These are phyloP conservation scores for Salix purpurea DNA, from an alignment of 345 rosid genomes.

Conservation along the genomic window DNA sequence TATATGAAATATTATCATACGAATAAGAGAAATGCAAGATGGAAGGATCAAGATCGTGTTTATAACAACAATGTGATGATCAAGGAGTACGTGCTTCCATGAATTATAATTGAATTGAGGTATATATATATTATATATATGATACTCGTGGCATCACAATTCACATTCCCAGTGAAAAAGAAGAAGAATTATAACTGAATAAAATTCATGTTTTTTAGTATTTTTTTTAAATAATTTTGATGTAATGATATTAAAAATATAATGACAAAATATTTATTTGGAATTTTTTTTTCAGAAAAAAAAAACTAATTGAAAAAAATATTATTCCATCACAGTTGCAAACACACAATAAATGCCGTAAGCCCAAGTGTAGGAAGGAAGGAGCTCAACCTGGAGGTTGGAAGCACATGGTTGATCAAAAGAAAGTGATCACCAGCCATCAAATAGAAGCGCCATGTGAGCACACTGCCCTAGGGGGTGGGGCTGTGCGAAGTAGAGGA, in stretches of 20 bases:
- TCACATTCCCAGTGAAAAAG: neutral
- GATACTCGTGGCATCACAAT: neutral
- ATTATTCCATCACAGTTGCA: too few species aligned
- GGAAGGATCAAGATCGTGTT: neutral
- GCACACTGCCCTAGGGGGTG: constrained; percentile 34
- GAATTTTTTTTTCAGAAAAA: too few species aligned
- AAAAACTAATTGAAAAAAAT: too few species aligned
- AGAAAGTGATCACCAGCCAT: neutral
- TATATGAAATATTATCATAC: too few species aligned
- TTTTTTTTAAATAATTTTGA: too few species aligned
- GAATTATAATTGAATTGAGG: neutral
- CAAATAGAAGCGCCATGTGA: constrained; percentile 17
- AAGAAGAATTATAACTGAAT: too few species aligned
- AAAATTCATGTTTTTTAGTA: too few species aligned
- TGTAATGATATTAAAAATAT: too few species aligned
- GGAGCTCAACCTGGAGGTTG: neutral
- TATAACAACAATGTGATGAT: neutral
- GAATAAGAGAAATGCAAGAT: too few species aligned
- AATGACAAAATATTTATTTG: too few species aligned
- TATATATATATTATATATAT: too few species aligned
- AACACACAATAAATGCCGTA: too few species aligned
- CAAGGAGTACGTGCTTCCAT: neutral
- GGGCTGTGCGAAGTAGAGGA: constrained; percentile 9
- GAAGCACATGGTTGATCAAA: neutral
- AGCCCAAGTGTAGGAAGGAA: neutral